Base-by-base conservation (phyloP, 2,329 filamentous ascomycete species). In the Apiospora pterosperma region DNA sequence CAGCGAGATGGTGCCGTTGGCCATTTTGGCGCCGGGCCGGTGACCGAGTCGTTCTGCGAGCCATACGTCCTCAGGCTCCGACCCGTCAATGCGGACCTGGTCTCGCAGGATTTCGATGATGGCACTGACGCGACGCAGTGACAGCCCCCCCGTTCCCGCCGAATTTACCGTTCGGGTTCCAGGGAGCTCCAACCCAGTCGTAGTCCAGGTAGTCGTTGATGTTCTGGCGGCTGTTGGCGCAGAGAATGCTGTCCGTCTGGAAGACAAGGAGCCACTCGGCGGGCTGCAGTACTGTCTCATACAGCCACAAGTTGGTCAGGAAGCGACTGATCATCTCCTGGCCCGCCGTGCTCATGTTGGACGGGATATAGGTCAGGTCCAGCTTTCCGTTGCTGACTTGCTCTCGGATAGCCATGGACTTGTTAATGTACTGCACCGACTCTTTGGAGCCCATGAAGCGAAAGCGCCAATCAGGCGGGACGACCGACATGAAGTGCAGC, bases 381-480 rank as follows among this genome's bases (percentile, higher is more conserved):
- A 86, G 77, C 72, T 85, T 85, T 42, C 80, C 81, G 1, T 75
- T 65, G 21, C 65, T 67, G 38, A 80, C 76, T 55, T 81, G 78
- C 66, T 79, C 72, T 11, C 79, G 79, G 71, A 85, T 81, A 44
- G 83, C 81, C 16, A 79, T 73, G 36, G 78, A 81, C 62, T 69
- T 59, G 72, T 84, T 84, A 70, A 85, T 71, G 66, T 69, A 69
- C 39, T 75, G 74, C 34, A 86, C 80, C 8, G 81, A 82, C 61
- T 79, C 77, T 25, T 72, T 36, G 16, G 81, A 84, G 63, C 84
- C 84, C 79, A 86, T 84, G 77, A 86, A 86, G 44, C 80, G 79
- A 75, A 86, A 85, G 36, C 80, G 81, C 85, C 85, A 87, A 75
- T 86, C 84, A 1, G 83, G 81, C 5, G 84, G 84, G 2, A 87